These are phyloP conservation scores for Pseudonitzschia delicatissima DNA, from an alignment of 108 stramenopile genomes.

Conservation along the genomic window DNA sequence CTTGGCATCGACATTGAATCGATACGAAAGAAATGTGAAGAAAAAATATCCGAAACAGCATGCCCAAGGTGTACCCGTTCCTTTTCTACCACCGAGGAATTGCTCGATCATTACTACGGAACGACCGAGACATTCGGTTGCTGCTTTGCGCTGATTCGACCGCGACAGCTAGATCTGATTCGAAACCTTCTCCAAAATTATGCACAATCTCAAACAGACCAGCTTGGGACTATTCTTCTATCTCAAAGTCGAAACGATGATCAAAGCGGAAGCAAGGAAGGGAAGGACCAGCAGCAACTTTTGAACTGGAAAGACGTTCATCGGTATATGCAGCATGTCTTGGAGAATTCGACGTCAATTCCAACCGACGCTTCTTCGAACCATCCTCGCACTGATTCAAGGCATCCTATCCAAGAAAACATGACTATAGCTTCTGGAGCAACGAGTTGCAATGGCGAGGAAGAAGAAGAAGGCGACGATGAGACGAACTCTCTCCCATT, in stretches of 20 bases:
- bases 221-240: slow-evolving; percentile 9
- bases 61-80: slow-evolving; percentile 25
- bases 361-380: slow-evolving; percentile 1
- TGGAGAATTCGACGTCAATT: neutral
- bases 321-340: slow-evolving; percentile 4
- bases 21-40: neutral
- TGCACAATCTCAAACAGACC: slow-evolving; percentile 15
- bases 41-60: neutral
- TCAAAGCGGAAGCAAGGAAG: neutral
- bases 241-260: neutral
- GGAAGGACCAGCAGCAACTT: slow-evolving; percentile 2
- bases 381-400: neutral
- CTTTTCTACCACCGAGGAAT: slow-evolving; percentile 12
- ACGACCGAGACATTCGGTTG: slow-evolving; percentile 13
- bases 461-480: neutral
- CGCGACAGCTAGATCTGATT: slow-evolving; percentile 15
- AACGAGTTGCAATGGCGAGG: neutral
- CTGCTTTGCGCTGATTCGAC: slow-evolving; percentile 21
- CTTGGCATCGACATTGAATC: slow-evolving; percentile 15
- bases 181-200: slow-evolving; percentile 13
- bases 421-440: neutral
- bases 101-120: slow-evolving; percentile 33
- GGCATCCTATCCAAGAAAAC: neutral
- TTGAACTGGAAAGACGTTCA: slow-evolving; percentile 34
- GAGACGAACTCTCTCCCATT: too few species aligned